A percentile compares a stretch with the other conserved stretches of the same genome.
Conservation (phyloP, 2,329 filamentous ascomycete genomes). For the Ophiosphaerella narmari region DNA sequence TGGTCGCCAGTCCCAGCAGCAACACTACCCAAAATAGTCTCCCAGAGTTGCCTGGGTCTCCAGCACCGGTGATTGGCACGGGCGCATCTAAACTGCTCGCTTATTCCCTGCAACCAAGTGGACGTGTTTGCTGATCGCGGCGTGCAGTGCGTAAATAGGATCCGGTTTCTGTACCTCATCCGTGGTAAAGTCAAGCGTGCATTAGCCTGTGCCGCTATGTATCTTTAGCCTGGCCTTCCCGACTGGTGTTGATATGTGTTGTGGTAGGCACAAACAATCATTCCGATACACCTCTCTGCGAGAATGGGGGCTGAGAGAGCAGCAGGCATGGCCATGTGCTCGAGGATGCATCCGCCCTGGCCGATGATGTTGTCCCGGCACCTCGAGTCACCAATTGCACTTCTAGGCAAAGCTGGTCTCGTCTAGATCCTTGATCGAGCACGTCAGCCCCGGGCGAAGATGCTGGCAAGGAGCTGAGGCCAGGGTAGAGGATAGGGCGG, state of each 20-base stretch:
- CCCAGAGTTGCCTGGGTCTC: constrained; percentile 17
- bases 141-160: constrained; percentile 28
- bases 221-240: constrained; percentile 17
- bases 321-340: neutral
- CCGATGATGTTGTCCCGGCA: constrained; percentile 18
- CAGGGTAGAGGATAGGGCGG: constrained; percentile 28
- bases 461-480: constrained; percentile 17
- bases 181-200: constrained; percentile 26
- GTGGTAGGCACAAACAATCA: constrained; percentile 8
- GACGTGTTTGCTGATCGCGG: constrained; percentile 45
- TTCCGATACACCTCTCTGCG: constrained; percentile 6
- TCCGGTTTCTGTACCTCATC: constrained; percentile 31
- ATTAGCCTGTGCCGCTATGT: constrained; percentile 28
- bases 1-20: constrained; percentile 20
- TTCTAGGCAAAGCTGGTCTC: constrained; percentile 9
- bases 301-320: constrained; percentile 6
- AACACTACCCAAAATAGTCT: constrained; percentile 38
- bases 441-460: constrained; percentile 35
- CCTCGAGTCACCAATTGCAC: constrained; percentile 22
- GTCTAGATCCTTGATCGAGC: constrained; percentile 29
- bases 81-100: constrained; percentile 28
- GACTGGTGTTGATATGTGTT: neutral
- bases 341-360: constrained; percentile 14
- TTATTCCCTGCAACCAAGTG: constrained; percentile 39
- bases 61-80: constrained; percentile 38